These are phyloP conservation scores for Zoysia pacifica DNA, from an alignment of 176 grass and related monocot genomes.

Conservation along the genomic window DNA sequence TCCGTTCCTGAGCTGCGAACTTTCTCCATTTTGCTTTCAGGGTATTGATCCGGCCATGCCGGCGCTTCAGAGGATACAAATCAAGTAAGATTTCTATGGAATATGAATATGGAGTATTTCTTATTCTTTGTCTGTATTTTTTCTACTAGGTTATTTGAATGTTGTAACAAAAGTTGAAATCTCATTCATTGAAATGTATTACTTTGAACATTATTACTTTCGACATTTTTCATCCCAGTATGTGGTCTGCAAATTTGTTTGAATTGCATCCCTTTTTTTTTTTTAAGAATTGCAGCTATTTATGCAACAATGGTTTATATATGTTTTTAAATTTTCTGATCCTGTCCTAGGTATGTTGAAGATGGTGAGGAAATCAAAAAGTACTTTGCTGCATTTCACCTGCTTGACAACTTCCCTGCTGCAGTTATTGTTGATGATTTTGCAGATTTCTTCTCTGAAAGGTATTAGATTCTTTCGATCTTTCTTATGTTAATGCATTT, in stretches of 20 bases:
- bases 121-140: background rate
- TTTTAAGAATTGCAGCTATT: background rate
- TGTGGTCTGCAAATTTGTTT: background rate
- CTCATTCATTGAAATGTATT: background rate
- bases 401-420: conserved; percentile 65
- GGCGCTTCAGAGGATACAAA: conserved; percentile 66
- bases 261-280: background rate
- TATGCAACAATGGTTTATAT: background rate
- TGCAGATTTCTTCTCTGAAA: conserved; percentile 70
- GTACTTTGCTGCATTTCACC: conserved; percentile 85
- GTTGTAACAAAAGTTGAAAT: conserved; percentile 1
- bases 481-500: conserved; percentile 3
- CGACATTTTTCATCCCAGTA: background rate
- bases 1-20: conserved; percentile 4
- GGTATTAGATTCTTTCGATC: conserved; percentile 35
- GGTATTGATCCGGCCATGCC: conserved; percentile 56
- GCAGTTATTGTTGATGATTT: conserved; percentile 93
- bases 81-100: conserved; percentile 63
- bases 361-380: conserved; percentile 72
- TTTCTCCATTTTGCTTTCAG: conserved; percentile 51
- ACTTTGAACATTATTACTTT: background rate
- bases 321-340: background rate
- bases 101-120: background rate
- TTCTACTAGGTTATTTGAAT: background rate
- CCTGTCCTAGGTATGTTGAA: conserved; percentile 76